Percentiles rank a stretch among this genome's conserved stretches.
These are phyloP conservation scores for Colletotrichum sp. DNA, from an alignment of 2,329 filamentous ascomycete species.

Conservation along the genomic window DNA sequence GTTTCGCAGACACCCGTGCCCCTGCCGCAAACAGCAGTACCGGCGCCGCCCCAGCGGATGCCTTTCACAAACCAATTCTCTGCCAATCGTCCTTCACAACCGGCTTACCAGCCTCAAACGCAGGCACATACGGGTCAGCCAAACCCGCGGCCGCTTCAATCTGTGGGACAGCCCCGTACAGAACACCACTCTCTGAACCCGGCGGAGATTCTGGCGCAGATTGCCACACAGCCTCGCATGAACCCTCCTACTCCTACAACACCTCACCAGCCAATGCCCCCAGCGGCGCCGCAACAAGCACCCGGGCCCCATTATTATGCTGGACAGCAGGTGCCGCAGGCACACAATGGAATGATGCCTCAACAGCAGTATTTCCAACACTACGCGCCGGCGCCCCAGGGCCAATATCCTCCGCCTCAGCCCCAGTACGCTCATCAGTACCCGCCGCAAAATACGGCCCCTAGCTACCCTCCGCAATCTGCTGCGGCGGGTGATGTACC, in stretches of 20 bases:
- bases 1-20: background rate
- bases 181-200: constrained; percentile 17
- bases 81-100: background rate
- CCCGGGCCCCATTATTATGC: background rate
- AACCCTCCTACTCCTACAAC: constrained; percentile 13
- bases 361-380: constrained; percentile 1
- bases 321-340: background rate
- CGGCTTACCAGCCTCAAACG: background rate
- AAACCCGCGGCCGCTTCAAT: background rate
- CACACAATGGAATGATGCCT: background rate
- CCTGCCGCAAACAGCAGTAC: background rate
- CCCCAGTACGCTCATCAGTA: background rate
- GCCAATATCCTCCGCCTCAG: constrained; percentile 11
- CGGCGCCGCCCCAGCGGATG: background rate
- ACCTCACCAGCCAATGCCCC: background rate
- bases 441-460: background rate
- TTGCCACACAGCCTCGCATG: constrained; percentile 18
- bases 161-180: background rate
- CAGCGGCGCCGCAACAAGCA: background rate
- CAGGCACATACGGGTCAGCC: background rate
- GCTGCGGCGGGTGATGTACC: constrained; percentile 26
- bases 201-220: constrained; percentile 13
- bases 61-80: constrained; percentile 10
- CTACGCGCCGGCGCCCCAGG: background rate
- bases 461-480: background rate